Evolutionary conservation across 1,284 basidiomycete species (phyloP).

Genomic region (Cryptococcus sp.): DNA sequence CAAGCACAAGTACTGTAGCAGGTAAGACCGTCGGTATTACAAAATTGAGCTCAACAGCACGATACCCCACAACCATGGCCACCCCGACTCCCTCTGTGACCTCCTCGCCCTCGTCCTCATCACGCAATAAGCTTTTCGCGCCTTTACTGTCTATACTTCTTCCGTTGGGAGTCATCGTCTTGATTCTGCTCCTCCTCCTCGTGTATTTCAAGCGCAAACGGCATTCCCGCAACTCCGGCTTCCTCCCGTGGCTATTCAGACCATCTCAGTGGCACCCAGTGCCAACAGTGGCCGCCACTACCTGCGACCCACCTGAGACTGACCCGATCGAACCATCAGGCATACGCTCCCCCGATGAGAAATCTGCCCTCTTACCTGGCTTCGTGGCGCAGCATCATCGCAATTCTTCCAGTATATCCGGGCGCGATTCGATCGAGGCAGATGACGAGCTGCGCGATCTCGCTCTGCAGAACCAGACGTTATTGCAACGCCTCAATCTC

Average conservation of each 20-base stretch:
- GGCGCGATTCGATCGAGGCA: background rate
- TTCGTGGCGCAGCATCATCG: constrained; percentile 24
- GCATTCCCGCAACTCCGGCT: constrained; percentile 2
- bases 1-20: too few species aligned
- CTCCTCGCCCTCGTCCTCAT: background rate
- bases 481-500: constrained; percentile 22
- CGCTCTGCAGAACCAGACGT: constrained; percentile 15
- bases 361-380: constrained; percentile 22
- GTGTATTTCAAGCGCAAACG: constrained; percentile 7
- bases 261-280: constrained; percentile 6
- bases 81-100: background rate
- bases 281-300: background rate
- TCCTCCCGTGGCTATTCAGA: constrained; percentile 8
- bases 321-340: background rate
- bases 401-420: constrained; percentile 9
- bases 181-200: constrained; percentile 6
- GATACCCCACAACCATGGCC: background rate
- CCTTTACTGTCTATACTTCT: constrained; percentile 12
- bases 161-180: constrained; percentile 8
- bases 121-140: constrained; percentile 5
- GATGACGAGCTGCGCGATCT: constrained; percentile 17
- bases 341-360: constrained; percentile 15
- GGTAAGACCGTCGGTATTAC: too few species aligned
- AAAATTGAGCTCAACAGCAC: too few species aligned
- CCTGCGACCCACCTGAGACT: too few species aligned